These are phyloP conservation scores for Thraustotheca clavata DNA, from an alignment of 352 stramenopile genomes.

Conservation along the genomic window DNA sequence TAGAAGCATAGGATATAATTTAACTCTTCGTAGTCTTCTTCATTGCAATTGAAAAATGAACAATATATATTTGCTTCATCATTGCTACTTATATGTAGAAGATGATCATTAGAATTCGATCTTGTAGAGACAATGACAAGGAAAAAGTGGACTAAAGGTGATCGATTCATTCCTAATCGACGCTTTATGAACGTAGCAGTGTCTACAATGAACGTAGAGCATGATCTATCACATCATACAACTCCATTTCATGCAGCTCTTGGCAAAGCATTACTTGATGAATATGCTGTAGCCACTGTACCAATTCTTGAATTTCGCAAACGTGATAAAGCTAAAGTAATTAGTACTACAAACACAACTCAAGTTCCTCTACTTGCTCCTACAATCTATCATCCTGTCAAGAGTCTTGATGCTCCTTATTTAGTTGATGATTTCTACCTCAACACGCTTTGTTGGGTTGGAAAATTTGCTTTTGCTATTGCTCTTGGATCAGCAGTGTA, in stretches of 20 bases:
- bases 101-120: no score
- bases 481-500: slow-evolving; percentile 8
- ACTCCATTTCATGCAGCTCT: slow-evolving; percentile 11
- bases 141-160: background rate
- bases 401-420: slow-evolving; percentile 11
- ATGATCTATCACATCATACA: background rate
- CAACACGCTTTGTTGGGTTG: slow-evolving; percentile 8
- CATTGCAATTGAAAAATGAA: slow-evolving; percentile 6
- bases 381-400: background rate
- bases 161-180: slow-evolving; percentile 13
- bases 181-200: slow-evolving; percentile 7
- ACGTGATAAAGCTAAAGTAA: background rate
- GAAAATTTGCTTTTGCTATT: slow-evolving; percentile 1
- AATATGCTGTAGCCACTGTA: background rate
- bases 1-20: background rate
- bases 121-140: no score
- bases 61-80: background rate
- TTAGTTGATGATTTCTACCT: slow-evolving; percentile 19
- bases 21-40: no score
- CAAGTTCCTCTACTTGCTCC: background rate
- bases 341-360: background rate
- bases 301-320: slow-evolving; percentile 7
- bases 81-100: background rate
- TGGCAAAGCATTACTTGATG: slow-evolving; percentile 3
- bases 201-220: background rate